phyloP scores from a whole-genome alignment of 1,284 basidiomycete genomes.

The Ganoderma leucocontextum region DNA sequence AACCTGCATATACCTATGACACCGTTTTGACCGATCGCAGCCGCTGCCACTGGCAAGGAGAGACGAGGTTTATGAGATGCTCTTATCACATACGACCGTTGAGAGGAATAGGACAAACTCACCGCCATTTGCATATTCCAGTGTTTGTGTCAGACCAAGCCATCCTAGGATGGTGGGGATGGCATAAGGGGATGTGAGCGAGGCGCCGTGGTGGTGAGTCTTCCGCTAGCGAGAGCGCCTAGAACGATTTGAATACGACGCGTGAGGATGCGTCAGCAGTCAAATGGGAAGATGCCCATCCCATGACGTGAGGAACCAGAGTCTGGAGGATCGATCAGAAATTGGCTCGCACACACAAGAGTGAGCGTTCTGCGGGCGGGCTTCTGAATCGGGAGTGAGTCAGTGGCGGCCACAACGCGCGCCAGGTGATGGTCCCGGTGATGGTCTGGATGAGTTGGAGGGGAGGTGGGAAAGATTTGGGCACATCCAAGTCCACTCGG shows the following conservation, averaged over 20 bases:
- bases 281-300: not conserved
- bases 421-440: not conserved
- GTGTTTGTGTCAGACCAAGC: not conserved
- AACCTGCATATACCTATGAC: not conserved
- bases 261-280: slow-evolving; percentile 21
- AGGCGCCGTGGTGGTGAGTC: slow-evolving; percentile 13
- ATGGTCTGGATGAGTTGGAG: not conserved
- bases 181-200: slow-evolving; percentile 14
- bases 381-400: not conserved
- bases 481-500: no score
- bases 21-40: not conserved
- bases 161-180: slow-evolving; percentile 8
- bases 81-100: not conserved
- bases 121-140: not conserved
- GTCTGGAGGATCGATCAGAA: slow-evolving; percentile 8
- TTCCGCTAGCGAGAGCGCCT: not conserved
- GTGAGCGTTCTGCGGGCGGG: not conserved
- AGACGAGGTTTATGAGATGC: not conserved
- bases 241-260: slow-evolving; percentile 12
- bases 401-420: not conserved
- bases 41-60: not conserved
- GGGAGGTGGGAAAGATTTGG: no score
- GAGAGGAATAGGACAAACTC: not conserved
- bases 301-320: slow-evolving; percentile 4
- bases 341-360: not conserved